phyloP scores from a whole-genome alignment of 345 rosid species.

The Gossypium longicalyx region DNA sequence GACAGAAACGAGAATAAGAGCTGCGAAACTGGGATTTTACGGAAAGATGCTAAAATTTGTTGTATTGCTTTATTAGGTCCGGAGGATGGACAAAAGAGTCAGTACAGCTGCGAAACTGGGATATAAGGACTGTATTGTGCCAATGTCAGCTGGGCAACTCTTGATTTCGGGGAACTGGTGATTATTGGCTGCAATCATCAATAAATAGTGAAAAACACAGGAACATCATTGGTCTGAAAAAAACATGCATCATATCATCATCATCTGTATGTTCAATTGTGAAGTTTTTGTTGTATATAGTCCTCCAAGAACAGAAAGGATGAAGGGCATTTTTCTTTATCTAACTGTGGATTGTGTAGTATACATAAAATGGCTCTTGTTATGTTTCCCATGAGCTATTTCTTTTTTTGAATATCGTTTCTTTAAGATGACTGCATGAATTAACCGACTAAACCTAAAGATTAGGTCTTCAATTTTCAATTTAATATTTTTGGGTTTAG shows the following conservation, averaged over 20 bases:
- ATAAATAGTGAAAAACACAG: slow-evolving; percentile 24
- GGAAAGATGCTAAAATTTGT: neutral
- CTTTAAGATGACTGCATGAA: no score
- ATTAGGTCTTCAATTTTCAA: neutral
- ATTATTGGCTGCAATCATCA: slow-evolving; percentile 65
- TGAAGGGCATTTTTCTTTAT: neutral
- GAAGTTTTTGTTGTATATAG: neutral
- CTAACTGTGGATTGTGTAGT: neutral
- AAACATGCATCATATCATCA: neutral
- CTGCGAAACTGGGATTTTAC: neutral
- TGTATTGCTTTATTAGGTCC: slow-evolving; percentile 37
- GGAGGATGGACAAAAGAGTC: slow-evolving; percentile 79
- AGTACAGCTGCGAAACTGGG: slow-evolving; percentile 71
- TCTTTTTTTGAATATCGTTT: no score
- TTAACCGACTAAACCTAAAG: neutral
- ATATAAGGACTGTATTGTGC: slow-evolving; percentile 65
- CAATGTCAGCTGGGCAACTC: slow-evolving; percentile 44
- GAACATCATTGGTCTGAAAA: neutral
- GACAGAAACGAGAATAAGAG: no score
- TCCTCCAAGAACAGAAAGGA: neutral
- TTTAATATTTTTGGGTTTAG: neutral
- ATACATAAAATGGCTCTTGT: neutral
- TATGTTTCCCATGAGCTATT: neutral
- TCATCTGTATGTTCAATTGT: no score
- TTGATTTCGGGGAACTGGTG: slow-evolving; percentile 34